Conservation (phyloP, 371 early-diverging fungal genomes). For the Basidiobolus meristosporus region DNA sequence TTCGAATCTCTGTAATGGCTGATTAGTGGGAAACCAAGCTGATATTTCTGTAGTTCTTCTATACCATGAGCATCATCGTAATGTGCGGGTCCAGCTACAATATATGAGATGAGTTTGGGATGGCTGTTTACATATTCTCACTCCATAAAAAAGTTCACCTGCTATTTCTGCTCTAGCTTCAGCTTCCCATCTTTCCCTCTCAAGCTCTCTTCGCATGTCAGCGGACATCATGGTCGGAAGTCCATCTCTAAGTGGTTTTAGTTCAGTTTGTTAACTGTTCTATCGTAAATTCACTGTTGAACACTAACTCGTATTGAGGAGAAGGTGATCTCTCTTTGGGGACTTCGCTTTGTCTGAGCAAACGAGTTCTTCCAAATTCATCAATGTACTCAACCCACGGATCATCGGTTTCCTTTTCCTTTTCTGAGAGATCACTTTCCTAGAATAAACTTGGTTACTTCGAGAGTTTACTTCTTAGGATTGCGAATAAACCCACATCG, state of each 20-base stretch:
- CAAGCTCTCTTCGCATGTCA: conserved; percentile 14
- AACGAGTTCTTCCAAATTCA: conserved; percentile 61
- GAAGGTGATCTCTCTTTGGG: conserved; percentile 11
- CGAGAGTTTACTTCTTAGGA: not conserved
- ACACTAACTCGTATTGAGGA: not conserved
- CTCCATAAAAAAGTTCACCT: not conserved
- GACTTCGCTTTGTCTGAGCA: conserved; percentile 38
- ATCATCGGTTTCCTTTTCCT: not conserved
- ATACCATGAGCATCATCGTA: conserved; percentile 6
- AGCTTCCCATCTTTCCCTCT: conserved; percentile 15
- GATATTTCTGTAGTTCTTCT: conserved; percentile 5
- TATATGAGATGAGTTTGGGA: not conserved
- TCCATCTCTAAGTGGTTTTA: conserved; percentile 8
- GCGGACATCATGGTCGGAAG: conserved; percentile 9
- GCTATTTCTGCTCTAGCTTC: conserved; percentile 5
- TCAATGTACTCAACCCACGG: conserved; percentile 62
- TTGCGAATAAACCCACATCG: not conserved
- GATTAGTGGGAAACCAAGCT: conserved; percentile 21
- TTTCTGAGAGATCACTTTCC: not conserved
- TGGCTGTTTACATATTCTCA: not conserved
- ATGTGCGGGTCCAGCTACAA: conserved; percentile 2
- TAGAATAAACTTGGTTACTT: not conserved
- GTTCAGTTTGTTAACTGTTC: not conserved
- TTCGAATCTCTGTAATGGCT: conserved; percentile 33
- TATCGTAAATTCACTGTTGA: too few relatives aligned